These are phyloP conservation scores for Botrytis squamosa DNA, from an alignment of 2,329 filamentous ascomycete species.

Conservation along the genomic window DNA sequence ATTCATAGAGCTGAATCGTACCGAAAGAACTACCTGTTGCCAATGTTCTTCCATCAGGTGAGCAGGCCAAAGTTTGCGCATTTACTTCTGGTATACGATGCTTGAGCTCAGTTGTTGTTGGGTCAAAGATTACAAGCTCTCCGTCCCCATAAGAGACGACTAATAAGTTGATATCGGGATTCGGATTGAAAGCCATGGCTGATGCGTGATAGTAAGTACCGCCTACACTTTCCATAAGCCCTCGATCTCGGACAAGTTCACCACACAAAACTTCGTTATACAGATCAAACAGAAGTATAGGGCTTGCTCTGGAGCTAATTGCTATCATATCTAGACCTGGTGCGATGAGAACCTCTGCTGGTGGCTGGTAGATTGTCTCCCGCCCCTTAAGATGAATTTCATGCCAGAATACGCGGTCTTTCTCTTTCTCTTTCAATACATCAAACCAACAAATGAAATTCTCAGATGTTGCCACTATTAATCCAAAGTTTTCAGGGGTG, in stretches of 20 bases:
- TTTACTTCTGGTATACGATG: background rate
- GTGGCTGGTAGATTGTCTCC: background rate
- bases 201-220: background rate
- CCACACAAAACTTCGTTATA: background rate
- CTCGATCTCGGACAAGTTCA: background rate
- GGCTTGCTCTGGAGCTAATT: background rate
- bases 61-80: background rate
- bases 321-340: background rate
- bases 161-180: background rate
- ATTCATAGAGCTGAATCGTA: background rate
- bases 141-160: background rate
- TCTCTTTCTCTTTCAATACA: background rate
- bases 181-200: background rate
- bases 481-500: background rate
- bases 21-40: background rate
- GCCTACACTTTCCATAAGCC: background rate
- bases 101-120: background rate
- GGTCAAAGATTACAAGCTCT: background rate
- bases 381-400: background rate
- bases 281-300: background rate
- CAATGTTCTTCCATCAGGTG: background rate
- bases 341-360: background rate
- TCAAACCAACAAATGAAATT: background rate
- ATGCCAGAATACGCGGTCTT: background rate
- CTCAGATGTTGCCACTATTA: background rate